These are phyloP conservation scores for Schizochytrium sp. DNA, from an alignment of 108 stramenopile genomes.

Conservation along the genomic window DNA sequence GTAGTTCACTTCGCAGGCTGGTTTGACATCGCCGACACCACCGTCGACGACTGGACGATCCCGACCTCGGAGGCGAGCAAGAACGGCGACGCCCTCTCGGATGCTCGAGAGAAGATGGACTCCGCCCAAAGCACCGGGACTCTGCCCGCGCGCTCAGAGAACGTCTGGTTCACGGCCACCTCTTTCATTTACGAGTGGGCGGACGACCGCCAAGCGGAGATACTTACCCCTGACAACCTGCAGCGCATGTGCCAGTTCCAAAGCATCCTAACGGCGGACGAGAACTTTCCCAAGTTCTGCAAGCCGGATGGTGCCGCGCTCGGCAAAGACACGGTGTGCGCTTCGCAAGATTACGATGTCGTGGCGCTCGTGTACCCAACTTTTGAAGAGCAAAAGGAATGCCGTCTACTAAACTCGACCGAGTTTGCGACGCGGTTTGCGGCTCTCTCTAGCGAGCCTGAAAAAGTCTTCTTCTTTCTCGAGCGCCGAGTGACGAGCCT, in stretches of 20 bases:
- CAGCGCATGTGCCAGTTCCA: slow-evolving; percentile 2
- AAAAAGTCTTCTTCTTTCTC: neutral
- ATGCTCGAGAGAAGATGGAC: neutral
- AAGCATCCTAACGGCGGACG: neutral
- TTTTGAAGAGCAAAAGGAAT: neutral
- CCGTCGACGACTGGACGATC: neutral
- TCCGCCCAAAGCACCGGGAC: neutral
- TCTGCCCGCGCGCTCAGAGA: neutral
- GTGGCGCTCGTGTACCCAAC: neutral
- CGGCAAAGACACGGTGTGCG: neutral
- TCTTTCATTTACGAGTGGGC: neutral
- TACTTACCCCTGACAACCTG: neutral
- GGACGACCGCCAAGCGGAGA: neutral
- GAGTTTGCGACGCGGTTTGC: neutral
- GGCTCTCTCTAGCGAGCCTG: neutral
- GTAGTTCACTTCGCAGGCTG: neutral
- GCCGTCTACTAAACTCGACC: neutral
- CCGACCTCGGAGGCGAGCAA: neutral
- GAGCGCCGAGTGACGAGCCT: neutral
- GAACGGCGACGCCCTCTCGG: neutral
- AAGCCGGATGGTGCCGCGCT: neutral
- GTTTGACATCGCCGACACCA: neutral
- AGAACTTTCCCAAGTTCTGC: neutral
- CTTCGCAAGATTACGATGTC: neutral
- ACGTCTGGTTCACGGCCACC: neutral